Conservation (phyloP, 768 basidiomycete genomes). For the Leccinellum albellum region DNA sequence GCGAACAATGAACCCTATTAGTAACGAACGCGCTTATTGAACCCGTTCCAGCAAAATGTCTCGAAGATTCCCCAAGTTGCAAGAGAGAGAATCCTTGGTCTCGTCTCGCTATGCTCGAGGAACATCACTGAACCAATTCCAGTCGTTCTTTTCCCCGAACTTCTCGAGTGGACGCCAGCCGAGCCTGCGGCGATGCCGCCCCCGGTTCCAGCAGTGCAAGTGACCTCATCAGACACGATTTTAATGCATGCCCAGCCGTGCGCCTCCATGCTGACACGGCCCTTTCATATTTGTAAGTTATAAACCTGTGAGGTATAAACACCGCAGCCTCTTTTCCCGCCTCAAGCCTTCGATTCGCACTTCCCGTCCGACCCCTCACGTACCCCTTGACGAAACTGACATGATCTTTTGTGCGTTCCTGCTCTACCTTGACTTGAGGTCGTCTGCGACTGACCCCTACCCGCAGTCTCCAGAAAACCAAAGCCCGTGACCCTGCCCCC, state of each 20-base stretch:
- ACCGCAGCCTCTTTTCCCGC: neutral
- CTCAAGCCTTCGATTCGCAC: neutral
- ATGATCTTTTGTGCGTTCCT: neutral
- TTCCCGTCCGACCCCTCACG: neutral
- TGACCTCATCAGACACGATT: conserved; percentile 35
- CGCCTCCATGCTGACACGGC: conserved; percentile 13
- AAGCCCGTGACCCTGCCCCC: conserved; percentile 27
- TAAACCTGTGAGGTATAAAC: conserved; percentile 24
- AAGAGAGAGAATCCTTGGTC: neutral
- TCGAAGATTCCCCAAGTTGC: neutral
- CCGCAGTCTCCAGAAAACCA: conserved; percentile 29
- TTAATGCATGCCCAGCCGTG: conserved; percentile 28
- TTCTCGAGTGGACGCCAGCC: conserved; percentile 11
- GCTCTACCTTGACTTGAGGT: neutral
- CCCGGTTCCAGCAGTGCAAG: conserved; percentile 8
- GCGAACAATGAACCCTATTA: neutral
- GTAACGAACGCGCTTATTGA: neutral
- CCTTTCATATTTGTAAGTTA: conserved; percentile 16
- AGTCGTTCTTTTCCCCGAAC: conserved; percentile 8
- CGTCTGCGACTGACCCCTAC: neutral
- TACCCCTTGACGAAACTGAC: neutral
- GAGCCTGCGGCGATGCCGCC: conserved; percentile 19
- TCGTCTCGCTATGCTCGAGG: neutral
- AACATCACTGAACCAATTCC: neutral
- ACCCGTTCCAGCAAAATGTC: neutral